Evolutionary conservation across 2,329 filamentous ascomycete species (phyloP).

Genomic region (Keithomyces neogunnii): DNA sequence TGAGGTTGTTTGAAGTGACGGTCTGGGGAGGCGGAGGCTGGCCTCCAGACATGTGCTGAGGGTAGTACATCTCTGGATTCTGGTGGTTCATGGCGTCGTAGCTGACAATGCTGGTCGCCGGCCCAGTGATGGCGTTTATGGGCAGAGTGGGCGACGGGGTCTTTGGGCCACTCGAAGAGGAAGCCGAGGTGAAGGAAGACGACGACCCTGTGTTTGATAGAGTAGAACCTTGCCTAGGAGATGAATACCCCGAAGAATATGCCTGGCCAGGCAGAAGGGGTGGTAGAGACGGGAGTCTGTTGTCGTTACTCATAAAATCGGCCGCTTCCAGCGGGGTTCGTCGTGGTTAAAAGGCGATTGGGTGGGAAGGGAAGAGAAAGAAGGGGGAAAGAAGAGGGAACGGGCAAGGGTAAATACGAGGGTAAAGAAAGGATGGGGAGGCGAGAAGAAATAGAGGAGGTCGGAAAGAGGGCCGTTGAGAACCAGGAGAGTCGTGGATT

Average conservation of each 20-base stretch:
- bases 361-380: background rate
- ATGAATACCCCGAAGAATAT: no score
- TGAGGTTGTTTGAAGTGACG: conserved; percentile 63
- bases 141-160: conserved; percentile 63
- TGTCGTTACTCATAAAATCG: no score
- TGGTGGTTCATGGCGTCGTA: conserved; percentile 48
- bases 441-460: conserved; percentile 18
- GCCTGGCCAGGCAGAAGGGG: no score
- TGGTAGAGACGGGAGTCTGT: no score
- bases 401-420: conserved; percentile 18
- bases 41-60: conserved; percentile 68
- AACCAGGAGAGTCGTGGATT: conserved; percentile 16
- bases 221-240: no score
- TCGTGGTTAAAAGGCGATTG: no score
- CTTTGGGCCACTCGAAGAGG: no score
- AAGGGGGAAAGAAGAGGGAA: background rate
- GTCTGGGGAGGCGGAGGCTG: conserved; percentile 69
- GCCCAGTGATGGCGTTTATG: conserved; percentile 30
- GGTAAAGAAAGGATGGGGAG: conserved; percentile 12
- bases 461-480: conserved; percentile 11
- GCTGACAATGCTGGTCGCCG: conserved; percentile 21
- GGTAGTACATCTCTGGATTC: conserved; percentile 71
- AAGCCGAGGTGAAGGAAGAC: conserved; percentile 41
- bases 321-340: conserved; percentile 39
- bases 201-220: no score